Evolutionary conservation across 164 flowering plant genomes (phyloP).

Genomic region (Brasenia schreberi): DNA sequence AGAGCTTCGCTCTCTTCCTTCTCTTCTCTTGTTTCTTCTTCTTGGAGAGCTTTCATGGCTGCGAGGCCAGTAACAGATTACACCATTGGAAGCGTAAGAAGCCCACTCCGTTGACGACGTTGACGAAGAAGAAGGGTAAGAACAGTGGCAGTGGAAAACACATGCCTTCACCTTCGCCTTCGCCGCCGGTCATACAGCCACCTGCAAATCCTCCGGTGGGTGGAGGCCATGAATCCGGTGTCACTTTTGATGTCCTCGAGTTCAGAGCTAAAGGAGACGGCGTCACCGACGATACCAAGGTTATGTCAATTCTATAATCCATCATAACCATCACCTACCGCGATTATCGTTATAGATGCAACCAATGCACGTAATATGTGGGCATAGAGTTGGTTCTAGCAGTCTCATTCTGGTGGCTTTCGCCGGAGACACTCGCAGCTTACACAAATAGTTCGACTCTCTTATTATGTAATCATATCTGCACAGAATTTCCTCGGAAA

Average conservation of each 20-base stretch:
- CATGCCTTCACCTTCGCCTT: neutral
- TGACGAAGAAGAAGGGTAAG: neutral
- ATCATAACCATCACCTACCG: neutral
- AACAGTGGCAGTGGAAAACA: neutral
- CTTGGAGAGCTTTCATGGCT: neutral
- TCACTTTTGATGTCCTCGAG: conserved; percentile 40
- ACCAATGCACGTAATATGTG: no score
- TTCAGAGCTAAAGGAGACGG: conserved; percentile 96
- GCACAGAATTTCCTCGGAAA: no score
- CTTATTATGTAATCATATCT: no score
- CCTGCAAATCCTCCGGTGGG: neutral
- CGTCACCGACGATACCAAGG: conserved; percentile 85
- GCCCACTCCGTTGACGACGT: neutral
- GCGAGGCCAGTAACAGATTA: neutral
- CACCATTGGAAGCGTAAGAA: neutral
- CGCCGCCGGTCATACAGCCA: neutral
- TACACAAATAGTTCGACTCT: no score
- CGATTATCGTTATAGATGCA: no score
- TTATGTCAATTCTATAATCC: conserved; percentile 4
- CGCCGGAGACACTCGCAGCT: no score
- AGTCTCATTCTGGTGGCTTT: no score
- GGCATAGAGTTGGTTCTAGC: no score
- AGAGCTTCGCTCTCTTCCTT: neutral
- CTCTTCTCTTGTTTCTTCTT: neutral
- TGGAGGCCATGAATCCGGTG: neutral